Percentiles rank a stretch among this genome's conserved stretches.
Evolutionary conservation across 352 stramenopile genomes (phyloP).

Genomic region (Nothophytophthora sp.): DNA sequence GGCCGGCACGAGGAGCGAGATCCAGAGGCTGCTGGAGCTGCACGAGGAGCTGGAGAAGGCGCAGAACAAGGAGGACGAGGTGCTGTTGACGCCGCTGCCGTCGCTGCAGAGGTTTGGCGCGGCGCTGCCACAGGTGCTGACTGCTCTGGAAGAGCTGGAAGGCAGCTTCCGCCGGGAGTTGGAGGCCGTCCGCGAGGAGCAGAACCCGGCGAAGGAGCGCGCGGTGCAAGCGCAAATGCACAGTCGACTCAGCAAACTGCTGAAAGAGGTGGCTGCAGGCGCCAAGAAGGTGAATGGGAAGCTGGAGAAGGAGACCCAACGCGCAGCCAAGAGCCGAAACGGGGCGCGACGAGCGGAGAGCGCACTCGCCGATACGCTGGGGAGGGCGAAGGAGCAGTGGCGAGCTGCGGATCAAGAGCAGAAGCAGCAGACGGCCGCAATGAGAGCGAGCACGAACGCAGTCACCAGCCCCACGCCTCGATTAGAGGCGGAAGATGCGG

Average conservation of each 20-base stretch:
- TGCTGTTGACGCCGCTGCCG: conserved; percentile 21
- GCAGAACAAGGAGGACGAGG: conserved; percentile 62
- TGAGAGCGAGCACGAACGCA: background rate
- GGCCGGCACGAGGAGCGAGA: background rate
- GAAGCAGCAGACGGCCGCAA: background rate
- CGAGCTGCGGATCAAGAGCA: conserved; percentile 14
- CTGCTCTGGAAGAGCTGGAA: conserved; percentile 42
- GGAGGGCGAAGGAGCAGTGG: conserved; percentile 24
- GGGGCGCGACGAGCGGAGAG: conserved; percentile 23
- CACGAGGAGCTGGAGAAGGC: conserved; percentile 39
- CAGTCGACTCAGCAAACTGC: conserved; percentile 25
- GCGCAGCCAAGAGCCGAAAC: conserved; percentile 10
- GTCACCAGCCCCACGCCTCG: background rate
- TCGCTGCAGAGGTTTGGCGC: conserved; percentile 45
- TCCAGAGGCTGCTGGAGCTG: conserved; percentile 35
- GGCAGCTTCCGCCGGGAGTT: conserved; percentile 44
- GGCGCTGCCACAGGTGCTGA: conserved; percentile 40
- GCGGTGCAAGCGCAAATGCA: conserved; percentile 39
- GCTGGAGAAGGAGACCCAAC: conserved; percentile 23
- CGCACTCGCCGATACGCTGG: conserved; percentile 15
- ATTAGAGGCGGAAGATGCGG: conserved; percentile 12
- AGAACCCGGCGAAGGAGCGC: conserved; percentile 61
- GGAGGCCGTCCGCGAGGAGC: conserved; percentile 41
- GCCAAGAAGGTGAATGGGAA: conserved; percentile 32
- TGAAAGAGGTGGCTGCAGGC: conserved; percentile 35